Evolutionary conservation across 2,329 filamentous ascomycete species (phyloP), one percentile per base, ranked within the genome.

Genomic region (Madurella mycetomatis): DNA sequence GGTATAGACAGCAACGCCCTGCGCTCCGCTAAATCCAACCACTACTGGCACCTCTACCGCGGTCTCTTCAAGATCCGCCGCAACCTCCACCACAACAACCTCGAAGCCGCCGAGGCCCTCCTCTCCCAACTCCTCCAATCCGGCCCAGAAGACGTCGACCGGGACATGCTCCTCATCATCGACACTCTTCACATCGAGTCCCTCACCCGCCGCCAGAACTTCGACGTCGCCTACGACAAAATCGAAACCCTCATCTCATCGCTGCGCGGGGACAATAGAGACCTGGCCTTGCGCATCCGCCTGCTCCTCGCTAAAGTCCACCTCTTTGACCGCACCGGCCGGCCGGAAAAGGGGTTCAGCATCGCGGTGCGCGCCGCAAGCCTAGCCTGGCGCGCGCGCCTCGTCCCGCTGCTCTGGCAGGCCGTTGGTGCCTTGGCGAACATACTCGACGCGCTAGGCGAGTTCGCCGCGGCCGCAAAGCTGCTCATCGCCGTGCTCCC

Each of bases 331-430:
- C 81, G 79, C 60, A 82, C 82, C 42, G 86, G 86, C 2, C 82
- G 86, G 2, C 81, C 90, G 0, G 82, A 89, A 62, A 82, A 87
- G 56, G 90, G 84, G 0, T 90, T 96, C 67, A 90, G 87, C 2
- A 78, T 92, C 5, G 84, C 84, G 4, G 77, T 95, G 64, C 81
- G 88, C 42, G 90, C 90, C 1, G 85, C 88, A 2, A 86, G 81
- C 64, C 82, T 90, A 16, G 86, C 89, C 0, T 84, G 87, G 75
- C 80, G 84, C 45, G 82, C 86, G 1, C 79, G 84, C 1, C 73
- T 92, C 8, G 76, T 92, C 15, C 81, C 83, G 0, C 79, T 81
- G 16, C 73, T 96, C 8, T 94, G 90, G 84, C 81, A 86, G 57
- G 83, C 89, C 0, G 78, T 89, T 1, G 84, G 82, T 1, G 76